Conservation (phyloP, 768 basidiomycete genomes). For the Rhizopogon roseolus region DNA sequence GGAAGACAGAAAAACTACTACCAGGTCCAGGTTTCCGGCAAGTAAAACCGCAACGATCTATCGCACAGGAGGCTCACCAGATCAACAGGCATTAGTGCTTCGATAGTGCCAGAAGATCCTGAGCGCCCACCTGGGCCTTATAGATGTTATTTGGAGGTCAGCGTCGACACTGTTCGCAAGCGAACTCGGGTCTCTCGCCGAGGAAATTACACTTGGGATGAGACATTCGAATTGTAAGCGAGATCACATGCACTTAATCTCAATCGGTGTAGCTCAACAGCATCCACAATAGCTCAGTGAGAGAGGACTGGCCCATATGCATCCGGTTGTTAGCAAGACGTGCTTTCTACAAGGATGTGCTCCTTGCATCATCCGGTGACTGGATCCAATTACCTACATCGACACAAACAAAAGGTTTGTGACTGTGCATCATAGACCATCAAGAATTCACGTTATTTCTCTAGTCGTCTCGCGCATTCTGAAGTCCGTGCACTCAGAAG, state of each 20-base stretch:
- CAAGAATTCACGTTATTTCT: background rate
- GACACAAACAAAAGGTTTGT: background rate
- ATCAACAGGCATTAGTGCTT: background rate
- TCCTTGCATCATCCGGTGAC: background rate
- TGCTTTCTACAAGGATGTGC: background rate
- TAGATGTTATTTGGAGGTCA: background rate
- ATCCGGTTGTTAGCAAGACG: background rate
- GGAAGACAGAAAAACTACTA: background rate
- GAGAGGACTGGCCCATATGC: slow-evolving; percentile 1
- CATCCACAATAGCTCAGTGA: background rate
- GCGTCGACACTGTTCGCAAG: background rate
- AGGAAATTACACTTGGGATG: background rate
- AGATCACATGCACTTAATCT: background rate
- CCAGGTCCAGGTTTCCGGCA: background rate
- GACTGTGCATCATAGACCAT: no score
- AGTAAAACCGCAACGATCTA: background rate
- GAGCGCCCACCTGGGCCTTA: background rate
- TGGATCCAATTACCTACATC: background rate
- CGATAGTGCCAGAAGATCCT: background rate
- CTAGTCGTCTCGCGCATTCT: background rate
- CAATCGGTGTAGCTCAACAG: background rate
- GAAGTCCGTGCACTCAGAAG: background rate
- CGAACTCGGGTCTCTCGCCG: background rate
- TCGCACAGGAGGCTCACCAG: background rate
- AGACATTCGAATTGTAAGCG: background rate